Percentiles rank a stretch among this genome's conserved stretches.
phyloP scores from a whole-genome alignment of 257 asterid species.

The Fraxinus quadrangulata region DNA sequence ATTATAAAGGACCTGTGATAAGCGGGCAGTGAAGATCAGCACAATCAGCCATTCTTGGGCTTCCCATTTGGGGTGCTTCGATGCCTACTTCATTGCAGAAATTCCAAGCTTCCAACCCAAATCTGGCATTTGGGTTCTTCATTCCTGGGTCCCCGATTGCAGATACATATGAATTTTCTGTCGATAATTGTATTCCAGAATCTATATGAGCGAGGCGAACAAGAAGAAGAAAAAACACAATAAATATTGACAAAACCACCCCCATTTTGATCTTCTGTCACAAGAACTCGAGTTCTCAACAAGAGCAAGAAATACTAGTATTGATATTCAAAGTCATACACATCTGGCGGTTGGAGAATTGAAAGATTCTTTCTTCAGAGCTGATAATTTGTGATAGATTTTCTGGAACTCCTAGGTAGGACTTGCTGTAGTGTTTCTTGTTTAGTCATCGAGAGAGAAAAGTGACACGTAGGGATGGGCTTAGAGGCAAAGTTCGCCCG shows the following conservation, averaged over 20 bases:
- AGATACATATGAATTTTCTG: slow-evolving; percentile 43
- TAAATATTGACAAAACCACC: slow-evolving; percentile 6
- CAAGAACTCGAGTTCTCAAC: background rate
- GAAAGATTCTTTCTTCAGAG: background rate
- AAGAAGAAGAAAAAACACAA: slow-evolving; percentile 21
- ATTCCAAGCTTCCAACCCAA: slow-evolving; percentile 88
- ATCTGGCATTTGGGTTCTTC: slow-evolving; percentile 80
- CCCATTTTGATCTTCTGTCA: slow-evolving; percentile 26
- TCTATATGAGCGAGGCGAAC: slow-evolving; percentile 27
- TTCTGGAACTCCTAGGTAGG: slow-evolving; percentile 24
- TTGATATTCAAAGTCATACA: background rate
- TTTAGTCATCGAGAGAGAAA: slow-evolving; percentile 11
- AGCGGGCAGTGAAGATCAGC: slow-evolving; percentile 57
- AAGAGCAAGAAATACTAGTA: background rate
- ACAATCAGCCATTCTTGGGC: slow-evolving; percentile 92
- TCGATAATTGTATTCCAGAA: slow-evolving; percentile 20
- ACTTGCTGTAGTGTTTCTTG: slow-evolving; percentile 4
- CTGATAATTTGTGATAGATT: background rate
- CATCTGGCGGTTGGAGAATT: background rate
- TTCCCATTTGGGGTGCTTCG: slow-evolving; percentile 74
- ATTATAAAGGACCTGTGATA: slow-evolving; percentile 40
- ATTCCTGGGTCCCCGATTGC: slow-evolving; percentile 83
- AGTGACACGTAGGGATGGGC: slow-evolving; percentile 7
- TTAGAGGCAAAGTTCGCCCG: slow-evolving; percentile 25
- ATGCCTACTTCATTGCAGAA: slow-evolving; percentile 88